A percentile compares a stretch with the other conserved stretches of the same genome.
Evolutionary conservation across 1,284 basidiomycete species (phyloP).

Genomic region (Ustilago nuda): DNA sequence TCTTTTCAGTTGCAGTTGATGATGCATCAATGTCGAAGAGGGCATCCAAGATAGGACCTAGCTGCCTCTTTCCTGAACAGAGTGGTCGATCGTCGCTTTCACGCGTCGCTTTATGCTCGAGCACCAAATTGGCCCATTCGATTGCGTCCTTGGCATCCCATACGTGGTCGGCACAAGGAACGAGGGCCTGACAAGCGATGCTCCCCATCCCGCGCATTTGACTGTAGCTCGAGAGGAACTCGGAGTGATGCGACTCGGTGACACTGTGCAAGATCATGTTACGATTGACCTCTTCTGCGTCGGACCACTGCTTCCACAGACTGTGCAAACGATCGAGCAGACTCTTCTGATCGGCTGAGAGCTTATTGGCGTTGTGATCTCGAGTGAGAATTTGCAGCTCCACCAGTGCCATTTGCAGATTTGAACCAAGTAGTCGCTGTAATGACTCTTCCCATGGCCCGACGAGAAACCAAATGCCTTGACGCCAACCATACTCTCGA

Average conservation of each 20-base stretch:
- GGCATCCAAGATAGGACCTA: conserved; percentile 41
- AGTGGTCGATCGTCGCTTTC: conserved; percentile 22
- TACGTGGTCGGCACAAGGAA: conserved; percentile 41
- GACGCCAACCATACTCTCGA: conserved; percentile 33
- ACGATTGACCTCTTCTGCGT: conserved; percentile 50
- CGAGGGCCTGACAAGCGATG: conserved; percentile 38
- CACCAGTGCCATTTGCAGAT: conserved; percentile 39
- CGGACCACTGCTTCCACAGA: conserved; percentile 49
- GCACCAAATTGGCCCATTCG: conserved; percentile 43
- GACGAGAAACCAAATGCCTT: conserved; percentile 42
- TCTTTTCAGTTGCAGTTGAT: conserved; percentile 2
- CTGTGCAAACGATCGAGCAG: conserved; percentile 36
- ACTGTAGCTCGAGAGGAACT: conserved; percentile 30
- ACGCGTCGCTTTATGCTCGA: conserved; percentile 39
- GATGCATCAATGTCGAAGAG: conserved; percentile 25
- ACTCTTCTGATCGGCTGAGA: conserved; percentile 34
- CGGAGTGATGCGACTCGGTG: conserved; percentile 48
- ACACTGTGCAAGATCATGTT: conserved; percentile 43
- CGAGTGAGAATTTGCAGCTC: conserved; percentile 43
- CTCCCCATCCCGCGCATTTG: conserved; percentile 39
- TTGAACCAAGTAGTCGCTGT: conserved; percentile 38
- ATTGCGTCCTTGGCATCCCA: conserved; percentile 49
- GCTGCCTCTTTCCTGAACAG: conserved; percentile 32
- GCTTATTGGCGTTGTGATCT: conserved; percentile 31
- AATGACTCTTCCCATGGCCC: conserved; percentile 48